These are phyloP conservation scores for Stemphylium beticola DNA, from an alignment of 2,329 filamentous ascomycete genomes.

Conservation along the genomic window DNA sequence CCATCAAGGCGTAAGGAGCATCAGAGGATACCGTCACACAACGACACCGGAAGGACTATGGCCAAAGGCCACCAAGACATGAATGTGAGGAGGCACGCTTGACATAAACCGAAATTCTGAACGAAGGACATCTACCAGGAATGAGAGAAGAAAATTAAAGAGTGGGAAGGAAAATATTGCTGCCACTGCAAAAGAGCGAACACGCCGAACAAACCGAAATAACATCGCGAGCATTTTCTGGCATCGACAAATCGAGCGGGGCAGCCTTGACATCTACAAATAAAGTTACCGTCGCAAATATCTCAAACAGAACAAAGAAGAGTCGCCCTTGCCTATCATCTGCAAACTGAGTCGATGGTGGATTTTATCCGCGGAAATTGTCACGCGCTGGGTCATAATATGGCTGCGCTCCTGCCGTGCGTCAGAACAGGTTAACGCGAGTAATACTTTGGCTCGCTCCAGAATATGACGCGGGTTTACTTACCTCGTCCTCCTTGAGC, in stretches of 20 bases:
- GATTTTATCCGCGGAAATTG: conserved; percentile 21
- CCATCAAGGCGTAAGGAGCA: background rate
- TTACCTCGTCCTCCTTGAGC: conserved; percentile 4
- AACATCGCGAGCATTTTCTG: conserved; percentile 1
- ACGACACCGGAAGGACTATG: background rate
- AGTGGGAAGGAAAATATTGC: background rate
- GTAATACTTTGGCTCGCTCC: background rate
- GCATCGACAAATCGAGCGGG: background rate
- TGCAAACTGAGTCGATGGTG: background rate
- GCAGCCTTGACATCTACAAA: conserved; percentile 29
- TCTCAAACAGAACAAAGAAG: background rate
- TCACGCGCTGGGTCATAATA: conserved; percentile 37
- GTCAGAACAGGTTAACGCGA: conserved; percentile 2
- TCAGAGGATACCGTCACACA: background rate
- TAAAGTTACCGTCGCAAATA: conserved; percentile 3
- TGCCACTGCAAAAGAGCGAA: conserved; percentile 9
- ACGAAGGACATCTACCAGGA: background rate
- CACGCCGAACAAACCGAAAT: conserved; percentile 6
- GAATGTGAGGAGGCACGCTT: background rate
- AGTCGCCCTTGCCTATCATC: background rate
- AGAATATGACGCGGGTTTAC: background rate
- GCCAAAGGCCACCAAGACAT: background rate
- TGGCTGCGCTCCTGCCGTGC: conserved; percentile 6
- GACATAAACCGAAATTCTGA: background rate
- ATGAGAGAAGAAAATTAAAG: background rate